A percentile compares a stretch with the other conserved stretches of the same genome.
Conservation (phyloP, 257 asterid species). For the Solanum etuberosum region DNA sequence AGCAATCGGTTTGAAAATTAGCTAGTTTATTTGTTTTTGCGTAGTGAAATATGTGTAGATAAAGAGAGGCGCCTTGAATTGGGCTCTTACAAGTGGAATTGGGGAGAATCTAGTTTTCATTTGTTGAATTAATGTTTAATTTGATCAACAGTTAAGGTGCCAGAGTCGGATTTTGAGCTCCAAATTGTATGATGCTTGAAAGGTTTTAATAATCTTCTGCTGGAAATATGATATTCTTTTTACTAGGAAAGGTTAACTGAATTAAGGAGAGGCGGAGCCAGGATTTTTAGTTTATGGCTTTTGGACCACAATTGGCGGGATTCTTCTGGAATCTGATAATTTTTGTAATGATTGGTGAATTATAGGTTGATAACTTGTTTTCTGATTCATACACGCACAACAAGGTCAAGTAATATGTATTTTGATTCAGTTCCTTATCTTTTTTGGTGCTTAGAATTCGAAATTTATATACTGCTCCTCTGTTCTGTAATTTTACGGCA, state of each 20-base stretch:
- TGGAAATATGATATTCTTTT: neutral
- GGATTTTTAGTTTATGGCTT: neutral
- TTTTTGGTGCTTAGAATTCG: neutral
- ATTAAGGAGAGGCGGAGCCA: neutral
- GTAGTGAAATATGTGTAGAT: neutral
- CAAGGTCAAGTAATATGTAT: neutral
- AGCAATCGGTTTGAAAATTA: neutral
- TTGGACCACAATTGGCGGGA: neutral
- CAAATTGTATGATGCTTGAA: neutral
- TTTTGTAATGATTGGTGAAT: neutral
- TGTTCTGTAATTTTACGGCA: neutral
- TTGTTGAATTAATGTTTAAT: neutral
- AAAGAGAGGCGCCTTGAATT: neutral
- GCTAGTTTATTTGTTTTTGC: neutral
- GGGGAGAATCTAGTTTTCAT: neutral
- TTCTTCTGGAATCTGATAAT: neutral
- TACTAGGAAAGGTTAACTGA: neutral
- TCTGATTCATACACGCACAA: neutral
- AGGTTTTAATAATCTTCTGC: neutral
- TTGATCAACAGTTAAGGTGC: neutral
- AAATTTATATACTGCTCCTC: neutral
- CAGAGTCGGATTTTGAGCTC: neutral
- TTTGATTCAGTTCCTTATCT: neutral
- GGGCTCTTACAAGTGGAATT: neutral
- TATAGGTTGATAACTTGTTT: neutral